Conservation (phyloP, 202 grass and related monocot species). For the Digitaria exilis region DNA sequence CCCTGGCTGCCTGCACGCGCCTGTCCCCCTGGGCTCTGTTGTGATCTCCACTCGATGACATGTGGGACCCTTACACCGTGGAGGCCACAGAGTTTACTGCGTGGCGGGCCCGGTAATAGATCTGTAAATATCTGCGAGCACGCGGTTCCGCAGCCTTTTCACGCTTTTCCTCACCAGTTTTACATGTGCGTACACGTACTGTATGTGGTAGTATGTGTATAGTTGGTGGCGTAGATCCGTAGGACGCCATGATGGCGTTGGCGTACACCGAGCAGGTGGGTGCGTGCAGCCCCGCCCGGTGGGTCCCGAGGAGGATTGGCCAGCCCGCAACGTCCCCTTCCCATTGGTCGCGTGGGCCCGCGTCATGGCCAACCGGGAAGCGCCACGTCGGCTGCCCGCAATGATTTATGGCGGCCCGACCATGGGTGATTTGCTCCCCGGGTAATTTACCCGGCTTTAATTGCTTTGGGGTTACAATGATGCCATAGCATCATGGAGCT, state of each 20-base stretch:
- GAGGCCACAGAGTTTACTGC: background rate
- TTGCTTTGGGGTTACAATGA: conserved; percentile 25
- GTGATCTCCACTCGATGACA: background rate
- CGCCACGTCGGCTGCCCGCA: conserved; percentile 29
- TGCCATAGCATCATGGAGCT: conserved; percentile 11
- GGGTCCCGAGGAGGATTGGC: conserved; percentile 49
- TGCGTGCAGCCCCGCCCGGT: conserved; percentile 25
- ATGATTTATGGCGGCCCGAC: conserved; percentile 43
- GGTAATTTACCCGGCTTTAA: conserved; percentile 18
- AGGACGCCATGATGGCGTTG: conserved; percentile 49
- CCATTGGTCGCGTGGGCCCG: conserved; percentile 15
- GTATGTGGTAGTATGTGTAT: background rate
- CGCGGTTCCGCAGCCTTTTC: conserved; percentile 21
- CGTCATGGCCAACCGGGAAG: background rate
- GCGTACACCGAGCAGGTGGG: conserved; percentile 37
- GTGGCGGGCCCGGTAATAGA: conserved; percentile 3
- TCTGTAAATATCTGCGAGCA: conserved; percentile 36
- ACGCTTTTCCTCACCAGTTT: background rate
- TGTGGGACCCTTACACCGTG: background rate
- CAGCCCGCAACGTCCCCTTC: conserved; percentile 40
- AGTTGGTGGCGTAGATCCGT: conserved; percentile 37
- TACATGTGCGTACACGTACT: conserved; percentile 21
- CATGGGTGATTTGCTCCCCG: conserved; percentile 1
- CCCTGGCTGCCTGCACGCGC: background rate
- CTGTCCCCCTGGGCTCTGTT: background rate